Percentiles rank a stretch among this genome's conserved stretches.
Evolutionary conservation across 305 asterid genomes (phyloP).

Genomic region (Fraxinus sp.): DNA sequence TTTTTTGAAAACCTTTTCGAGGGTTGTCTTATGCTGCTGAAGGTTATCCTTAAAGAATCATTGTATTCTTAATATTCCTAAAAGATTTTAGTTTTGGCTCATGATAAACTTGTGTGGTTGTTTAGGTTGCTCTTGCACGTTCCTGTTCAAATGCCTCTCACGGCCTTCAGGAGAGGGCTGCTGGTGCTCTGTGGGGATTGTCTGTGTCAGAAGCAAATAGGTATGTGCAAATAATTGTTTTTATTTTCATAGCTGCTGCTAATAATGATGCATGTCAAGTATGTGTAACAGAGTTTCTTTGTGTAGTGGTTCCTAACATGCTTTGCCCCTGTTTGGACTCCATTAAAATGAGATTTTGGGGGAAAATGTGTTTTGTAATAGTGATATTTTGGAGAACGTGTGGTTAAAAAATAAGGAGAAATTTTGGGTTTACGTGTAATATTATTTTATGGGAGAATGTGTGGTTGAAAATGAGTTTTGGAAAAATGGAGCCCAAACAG

Average conservation of each 20-base stretch:
- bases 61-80: neutral
- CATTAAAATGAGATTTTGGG: neutral
- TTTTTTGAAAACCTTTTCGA: neutral
- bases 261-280: neutral
- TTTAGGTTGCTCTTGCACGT: slow-evolving; percentile 78
- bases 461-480: neutral
- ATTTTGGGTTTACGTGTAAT: neutral
- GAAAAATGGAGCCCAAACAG: neutral
- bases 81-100: neutral
- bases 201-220: slow-evolving; percentile 96
- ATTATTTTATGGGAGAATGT: neutral
- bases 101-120: slow-evolving; percentile 18
- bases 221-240: slow-evolving; percentile 29
- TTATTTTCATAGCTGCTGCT: slow-evolving; percentile 11
- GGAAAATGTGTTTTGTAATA: neutral
- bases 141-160: slow-evolving; percentile 79
- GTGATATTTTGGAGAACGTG: neutral
- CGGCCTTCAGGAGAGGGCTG: slow-evolving; percentile 98
- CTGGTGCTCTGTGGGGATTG: slow-evolving; percentile 99
- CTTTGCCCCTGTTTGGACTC: neutral
- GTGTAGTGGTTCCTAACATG: neutral
- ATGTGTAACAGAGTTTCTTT: neutral
- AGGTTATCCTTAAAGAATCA: neutral
- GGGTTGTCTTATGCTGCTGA: neutral
- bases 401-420: neutral